These are phyloP conservation scores for Scopulariopsis brevicaulis DNA, from an alignment of 2,329 filamentous ascomycete species.

Conservation along the genomic window DNA sequence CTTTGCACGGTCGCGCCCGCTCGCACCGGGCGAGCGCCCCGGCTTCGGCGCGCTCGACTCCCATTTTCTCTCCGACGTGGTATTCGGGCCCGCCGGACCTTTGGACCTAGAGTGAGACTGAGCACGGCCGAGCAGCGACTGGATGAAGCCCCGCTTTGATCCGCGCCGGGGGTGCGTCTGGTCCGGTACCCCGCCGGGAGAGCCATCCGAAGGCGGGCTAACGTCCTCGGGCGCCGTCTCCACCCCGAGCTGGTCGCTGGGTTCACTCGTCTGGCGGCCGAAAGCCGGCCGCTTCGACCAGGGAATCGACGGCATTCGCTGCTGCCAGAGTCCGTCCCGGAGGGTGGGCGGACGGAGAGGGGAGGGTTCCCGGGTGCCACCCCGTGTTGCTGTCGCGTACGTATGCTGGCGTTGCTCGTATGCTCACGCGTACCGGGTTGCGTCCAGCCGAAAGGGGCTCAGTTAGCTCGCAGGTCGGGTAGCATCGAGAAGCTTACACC, in stretches of 20 bases:
- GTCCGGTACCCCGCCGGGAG: not conserved
- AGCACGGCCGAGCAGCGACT: not conserved
- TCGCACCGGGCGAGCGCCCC: not conserved
- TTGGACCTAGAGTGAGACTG: not conserved
- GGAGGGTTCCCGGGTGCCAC: not conserved
- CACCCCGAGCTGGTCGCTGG: not conserved
- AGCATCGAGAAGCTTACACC: not conserved
- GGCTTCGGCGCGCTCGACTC: not conserved
- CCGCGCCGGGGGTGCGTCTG: not conserved
- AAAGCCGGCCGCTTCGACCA: not conserved
- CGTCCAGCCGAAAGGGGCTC: not conserved
- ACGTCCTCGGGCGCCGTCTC: not conserved
- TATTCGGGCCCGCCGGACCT: not conserved
- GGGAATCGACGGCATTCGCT: not conserved
- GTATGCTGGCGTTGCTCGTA: not conserved
- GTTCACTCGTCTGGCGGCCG: not conserved
- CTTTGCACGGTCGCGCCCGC: not conserved
- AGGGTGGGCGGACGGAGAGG: not conserved
- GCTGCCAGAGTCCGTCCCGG: not conserved
- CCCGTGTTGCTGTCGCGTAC: not conserved
- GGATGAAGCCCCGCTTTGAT: not conserved
- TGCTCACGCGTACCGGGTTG: not conserved
- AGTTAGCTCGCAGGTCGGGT: not conserved
- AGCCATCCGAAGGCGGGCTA: not conserved
- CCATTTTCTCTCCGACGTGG: not conserved